A percentile compares a stretch with the other conserved stretches of the same genome.
Conservation (phyloP, 257 asterid genomes). For the Gardenia jasminoides region DNA sequence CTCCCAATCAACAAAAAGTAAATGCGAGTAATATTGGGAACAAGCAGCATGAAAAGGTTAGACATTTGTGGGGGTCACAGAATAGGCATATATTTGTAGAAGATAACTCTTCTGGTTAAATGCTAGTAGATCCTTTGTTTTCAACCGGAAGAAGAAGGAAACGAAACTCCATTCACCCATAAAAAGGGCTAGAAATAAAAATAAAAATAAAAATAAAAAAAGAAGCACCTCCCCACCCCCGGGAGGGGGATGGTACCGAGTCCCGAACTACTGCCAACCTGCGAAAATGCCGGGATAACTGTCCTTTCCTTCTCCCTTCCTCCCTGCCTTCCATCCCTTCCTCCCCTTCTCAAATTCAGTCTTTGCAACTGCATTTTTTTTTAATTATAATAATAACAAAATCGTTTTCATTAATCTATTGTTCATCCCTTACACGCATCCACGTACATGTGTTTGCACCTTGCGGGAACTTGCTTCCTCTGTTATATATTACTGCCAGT, state of each 20-base stretch:
- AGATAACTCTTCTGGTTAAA: no score
- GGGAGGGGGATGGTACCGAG: slow-evolving; percentile 8
- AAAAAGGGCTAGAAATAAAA: no score
- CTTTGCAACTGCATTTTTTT: neutral
- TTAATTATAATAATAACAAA: no score
- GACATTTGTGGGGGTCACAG: no score
- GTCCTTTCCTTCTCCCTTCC: slow-evolving; percentile 22
- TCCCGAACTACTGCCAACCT: slow-evolving; percentile 27
- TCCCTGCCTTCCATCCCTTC: slow-evolving; percentile 9
- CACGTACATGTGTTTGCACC: neutral
- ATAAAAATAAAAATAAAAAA: neutral
- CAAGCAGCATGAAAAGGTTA: neutral
- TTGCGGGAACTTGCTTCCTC: neutral
- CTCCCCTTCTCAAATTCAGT: neutral
- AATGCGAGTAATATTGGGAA: no score
- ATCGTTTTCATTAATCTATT: neutral
- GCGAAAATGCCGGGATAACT: slow-evolving; percentile 50
- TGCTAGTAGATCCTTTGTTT: no score
- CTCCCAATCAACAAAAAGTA: neutral
- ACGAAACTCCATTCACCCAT: no score
- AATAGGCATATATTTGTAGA: no score
- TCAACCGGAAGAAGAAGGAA: no score
- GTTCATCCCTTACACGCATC: neutral
- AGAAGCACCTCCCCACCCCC: no score
- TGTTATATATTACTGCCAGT: neutral